These are phyloP conservation scores for Cantharellus anzutake DNA, from an alignment of 768 basidiomycete genomes.

Conservation along the genomic window DNA sequence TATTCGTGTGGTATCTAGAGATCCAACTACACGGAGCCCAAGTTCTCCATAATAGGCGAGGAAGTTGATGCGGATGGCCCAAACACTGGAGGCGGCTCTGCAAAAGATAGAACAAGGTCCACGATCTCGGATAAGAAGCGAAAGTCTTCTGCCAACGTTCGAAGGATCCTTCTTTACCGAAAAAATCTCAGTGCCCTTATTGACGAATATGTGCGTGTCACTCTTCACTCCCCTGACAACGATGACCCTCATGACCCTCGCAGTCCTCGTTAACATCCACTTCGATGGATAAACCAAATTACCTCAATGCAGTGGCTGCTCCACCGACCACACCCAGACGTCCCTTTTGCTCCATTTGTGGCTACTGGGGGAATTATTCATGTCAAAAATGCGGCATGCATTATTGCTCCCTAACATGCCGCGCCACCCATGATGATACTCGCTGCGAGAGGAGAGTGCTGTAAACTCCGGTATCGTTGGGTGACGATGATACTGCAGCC, in stretches of 20 bases:
- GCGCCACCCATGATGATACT: conserved; percentile 56
- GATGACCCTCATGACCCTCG: background rate
- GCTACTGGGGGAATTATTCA: conserved; percentile 64
- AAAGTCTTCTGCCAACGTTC: conserved; percentile 65
- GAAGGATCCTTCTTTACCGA: conserved; percentile 63
- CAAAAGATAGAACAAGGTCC: conserved; percentile 53
- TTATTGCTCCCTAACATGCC: conserved; percentile 58
- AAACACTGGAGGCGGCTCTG: conserved; percentile 26
- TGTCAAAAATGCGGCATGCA: conserved; percentile 61
- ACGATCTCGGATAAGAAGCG: conserved; percentile 73
- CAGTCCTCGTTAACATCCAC: conserved; percentile 18
- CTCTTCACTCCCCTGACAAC: background rate
- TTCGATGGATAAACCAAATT: conserved; percentile 37
- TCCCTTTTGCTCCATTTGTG: conserved; percentile 67
- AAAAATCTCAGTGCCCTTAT: conserved; percentile 57
- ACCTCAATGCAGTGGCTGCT: conserved; percentile 48
- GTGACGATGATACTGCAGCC: too few relatives aligned
- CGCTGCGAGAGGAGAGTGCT: conserved; percentile 59
- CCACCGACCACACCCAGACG: conserved; percentile 45
- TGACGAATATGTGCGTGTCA: conserved; percentile 53
- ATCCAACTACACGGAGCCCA: conserved; percentile 56
- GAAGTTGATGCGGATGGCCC: conserved; percentile 25
- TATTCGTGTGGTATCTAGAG: conserved; percentile 26
- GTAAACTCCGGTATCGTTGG: background rate
- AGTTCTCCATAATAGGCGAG: conserved; percentile 14